phyloP scores from a whole-genome alignment of 768 basidiomycete genomes.

The Neoboletus magnificus region DNA sequence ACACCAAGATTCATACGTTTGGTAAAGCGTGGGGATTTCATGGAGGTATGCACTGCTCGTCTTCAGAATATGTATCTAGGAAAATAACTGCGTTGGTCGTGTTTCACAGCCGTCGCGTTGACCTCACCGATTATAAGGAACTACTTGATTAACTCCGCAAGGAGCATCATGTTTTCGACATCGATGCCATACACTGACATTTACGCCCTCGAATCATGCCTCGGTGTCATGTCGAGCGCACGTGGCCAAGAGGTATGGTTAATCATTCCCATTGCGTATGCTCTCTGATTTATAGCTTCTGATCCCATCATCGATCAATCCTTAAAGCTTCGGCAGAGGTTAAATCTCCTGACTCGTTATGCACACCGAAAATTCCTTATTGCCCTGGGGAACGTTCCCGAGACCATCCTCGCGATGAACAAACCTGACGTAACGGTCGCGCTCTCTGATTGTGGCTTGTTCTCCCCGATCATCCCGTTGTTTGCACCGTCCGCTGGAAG shows the following conservation, averaged over 20 bases:
- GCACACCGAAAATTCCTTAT: slow-evolving; percentile 6
- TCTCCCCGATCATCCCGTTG: slow-evolving; percentile 22
- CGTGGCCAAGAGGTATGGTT: slow-evolving; percentile 19
- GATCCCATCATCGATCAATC: not conserved
- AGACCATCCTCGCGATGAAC: slow-evolving; percentile 3
- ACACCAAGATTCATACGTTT: slow-evolving; percentile 51
- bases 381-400: slow-evolving; percentile 5
- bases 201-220: slow-evolving; percentile 42
- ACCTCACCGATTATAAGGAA: slow-evolving; percentile 15
- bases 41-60: slow-evolving; percentile 9
- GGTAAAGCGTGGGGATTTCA: slow-evolving; percentile 39
- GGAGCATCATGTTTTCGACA: slow-evolving; percentile 22
- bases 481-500: slow-evolving; percentile 8
- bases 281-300: not conserved
- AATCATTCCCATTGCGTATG: not conserved
- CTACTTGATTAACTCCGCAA: slow-evolving; percentile 21
- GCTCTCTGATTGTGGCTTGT: slow-evolving; percentile 1
- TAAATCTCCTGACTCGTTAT: slow-evolving; percentile 11
- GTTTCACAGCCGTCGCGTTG: slow-evolving; percentile 16
- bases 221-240: slow-evolving; percentile 11
- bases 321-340: slow-evolving; percentile 14
- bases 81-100: not conserved
- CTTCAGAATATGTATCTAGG: too few relatives aligned
- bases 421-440: not conserved
- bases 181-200: slow-evolving; percentile 20